Evolutionary conservation across 495 filamentous ascomycete genomes (phyloP), one percentile per base, ranked within the genome.

Genomic region (Penicillium roqueforti): DNA sequence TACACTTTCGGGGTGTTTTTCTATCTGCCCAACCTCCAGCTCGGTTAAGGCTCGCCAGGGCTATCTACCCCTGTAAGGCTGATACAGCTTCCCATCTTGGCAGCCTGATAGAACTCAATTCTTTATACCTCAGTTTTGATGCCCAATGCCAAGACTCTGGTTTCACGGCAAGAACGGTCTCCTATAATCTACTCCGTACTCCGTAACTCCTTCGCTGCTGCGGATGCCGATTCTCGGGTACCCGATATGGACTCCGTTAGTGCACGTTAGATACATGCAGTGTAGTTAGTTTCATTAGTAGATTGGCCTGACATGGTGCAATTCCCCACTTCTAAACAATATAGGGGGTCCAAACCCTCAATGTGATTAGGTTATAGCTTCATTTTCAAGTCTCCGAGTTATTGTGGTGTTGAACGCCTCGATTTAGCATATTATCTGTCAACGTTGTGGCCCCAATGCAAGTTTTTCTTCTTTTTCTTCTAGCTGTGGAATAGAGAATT

Each of bases 221-320:
- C 28, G 9, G 28, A 42, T 37, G 14, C 42, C 31, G 22, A 37
- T 10, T 37, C 32, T 65, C 59, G 61, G 61, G 46, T 59, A 62
- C 53, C 58, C 56, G 56, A 59, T 4, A 36, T n/a, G 6, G n/a
- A 16, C 32, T 53, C 53, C 45, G 54, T 29, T 41, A 29, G 26
- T 32, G 36, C 42, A 47, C 26, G 25, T 25, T 50, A 10, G 13
- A 14, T 55, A 52, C 37, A 29, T 16, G n/a, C n/a, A n/a, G n/a
- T n/a, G n/a, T n/a, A n/a, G n/a, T n/a, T n/a, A n/a, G n/a, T n/a
- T n/a, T 13, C 14, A 43, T 23, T 31, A 25, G n/a, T 32, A 47
- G 47, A 41, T 51, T 57, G 43, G 58, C 37, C 32, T 14, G n/a
- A n/a, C 19, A 38, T 54, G 29, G 6, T n/a, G 29, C 47, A 7